A percentile compares a stretch with the other conserved stretches of the same genome.
These are phyloP conservation scores for Silene vulgaris DNA, from an alignment of 179 eudicot species.

Conservation along the genomic window DNA sequence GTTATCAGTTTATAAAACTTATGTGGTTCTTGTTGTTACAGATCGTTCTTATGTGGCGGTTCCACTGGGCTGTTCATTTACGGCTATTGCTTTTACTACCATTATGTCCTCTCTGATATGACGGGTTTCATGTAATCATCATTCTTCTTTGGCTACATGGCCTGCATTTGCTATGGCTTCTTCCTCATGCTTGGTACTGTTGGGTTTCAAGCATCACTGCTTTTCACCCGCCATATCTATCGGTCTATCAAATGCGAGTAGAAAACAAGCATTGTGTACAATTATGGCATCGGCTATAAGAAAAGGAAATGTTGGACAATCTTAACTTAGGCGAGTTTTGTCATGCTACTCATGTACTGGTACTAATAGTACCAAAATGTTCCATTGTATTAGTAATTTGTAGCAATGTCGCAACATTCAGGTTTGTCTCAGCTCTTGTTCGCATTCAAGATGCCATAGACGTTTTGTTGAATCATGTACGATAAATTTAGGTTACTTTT, in stretches of 20 bases:
- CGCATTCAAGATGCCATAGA: no score
- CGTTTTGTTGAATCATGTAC: no score
- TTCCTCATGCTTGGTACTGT: constrained; percentile 50
- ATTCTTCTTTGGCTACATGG: constrained; percentile 48
- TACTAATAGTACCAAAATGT: constrained; percentile 10
- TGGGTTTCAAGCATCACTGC: constrained; percentile 43
- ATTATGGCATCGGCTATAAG: not conserved
- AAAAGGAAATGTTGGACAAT: not conserved
- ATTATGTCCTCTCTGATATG: constrained; percentile 36
- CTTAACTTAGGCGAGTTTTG: constrained; percentile 4
- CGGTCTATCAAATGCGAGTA: constrained; percentile 44
- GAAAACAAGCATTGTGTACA: not conserved
- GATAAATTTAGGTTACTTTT: no score
- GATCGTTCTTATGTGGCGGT: constrained; percentile 44
- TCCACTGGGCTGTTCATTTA: constrained; percentile 42
- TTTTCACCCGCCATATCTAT: constrained; percentile 43
- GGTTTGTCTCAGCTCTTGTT: no score
- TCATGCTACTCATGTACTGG: constrained; percentile 13
- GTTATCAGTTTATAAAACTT: not conserved
- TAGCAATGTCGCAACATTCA: not conserved
- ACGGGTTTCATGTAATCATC: constrained; percentile 47
- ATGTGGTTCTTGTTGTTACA: constrained; percentile 22
- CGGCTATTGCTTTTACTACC: constrained; percentile 20
- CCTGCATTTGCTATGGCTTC: constrained; percentile 47
- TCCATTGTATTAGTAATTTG: constrained; percentile 14